Conservation (phyloP, 2,329 filamentous ascomycete species). For the Metarhizium sp. region DNA sequence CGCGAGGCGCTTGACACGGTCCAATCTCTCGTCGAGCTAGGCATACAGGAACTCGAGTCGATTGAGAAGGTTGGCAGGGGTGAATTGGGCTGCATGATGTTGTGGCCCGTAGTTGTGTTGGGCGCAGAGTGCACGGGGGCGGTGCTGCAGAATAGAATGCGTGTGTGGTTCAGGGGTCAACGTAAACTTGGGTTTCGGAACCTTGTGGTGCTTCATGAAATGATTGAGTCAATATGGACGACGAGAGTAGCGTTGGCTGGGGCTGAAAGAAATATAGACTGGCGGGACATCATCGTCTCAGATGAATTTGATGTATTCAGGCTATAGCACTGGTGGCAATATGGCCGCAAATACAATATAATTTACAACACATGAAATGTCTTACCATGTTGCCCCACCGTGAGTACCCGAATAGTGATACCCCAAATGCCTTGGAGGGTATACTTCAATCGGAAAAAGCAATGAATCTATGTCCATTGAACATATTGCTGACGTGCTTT, state of each 20-base stretch:
- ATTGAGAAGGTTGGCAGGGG: constrained; percentile 19
- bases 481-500: no score
- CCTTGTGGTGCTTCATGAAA: constrained; percentile 20
- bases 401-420: no score
- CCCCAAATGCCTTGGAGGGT: no score
- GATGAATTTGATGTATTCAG: constrained; percentile 22
- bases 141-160: constrained; percentile 19
- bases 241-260: constrained; percentile 5
- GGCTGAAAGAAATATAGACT: constrained; percentile 15
- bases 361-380: no score
- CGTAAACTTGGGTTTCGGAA: constrained; percentile 24
- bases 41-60: constrained; percentile 20
- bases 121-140: constrained; percentile 21
- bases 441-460: no score
- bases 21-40: constrained; percentile 22
- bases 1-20: constrained; percentile 13
- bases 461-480: no score
- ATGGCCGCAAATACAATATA: no score
- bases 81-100: constrained; percentile 21
- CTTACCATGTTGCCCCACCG: no score
- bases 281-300: constrained; percentile 23
- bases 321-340: constrained; percentile 1
- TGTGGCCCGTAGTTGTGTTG: constrained; percentile 25
- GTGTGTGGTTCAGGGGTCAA: constrained; percentile 20
- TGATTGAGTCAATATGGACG: constrained; percentile 22